phyloP scores from a whole-genome alignment of 2,329 filamentous ascomycete genomes.

The Trichoderma guizhouense region DNA sequence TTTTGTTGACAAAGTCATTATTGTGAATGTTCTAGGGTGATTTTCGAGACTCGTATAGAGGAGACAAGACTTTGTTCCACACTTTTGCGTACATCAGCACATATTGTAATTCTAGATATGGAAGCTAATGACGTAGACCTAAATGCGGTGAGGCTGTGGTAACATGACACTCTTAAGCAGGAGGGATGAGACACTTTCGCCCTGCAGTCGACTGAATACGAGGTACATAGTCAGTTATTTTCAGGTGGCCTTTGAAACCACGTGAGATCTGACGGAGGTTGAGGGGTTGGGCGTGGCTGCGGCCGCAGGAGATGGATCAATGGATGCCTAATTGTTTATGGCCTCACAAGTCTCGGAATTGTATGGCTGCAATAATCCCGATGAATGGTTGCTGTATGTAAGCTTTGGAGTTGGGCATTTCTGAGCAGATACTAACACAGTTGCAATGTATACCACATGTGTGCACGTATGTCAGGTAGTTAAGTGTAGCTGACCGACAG shows the following conservation, averaged over 20 bases:
- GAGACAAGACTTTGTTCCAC: neutral
- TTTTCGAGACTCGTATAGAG: neutral
- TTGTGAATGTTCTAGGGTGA: neutral
- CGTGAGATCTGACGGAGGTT: neutral
- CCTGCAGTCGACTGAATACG: neutral
- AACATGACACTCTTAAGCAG: neutral
- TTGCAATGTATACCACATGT: neutral
- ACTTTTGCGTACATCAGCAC: neutral
- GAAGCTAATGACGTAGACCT: neutral
- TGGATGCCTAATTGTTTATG: neutral
- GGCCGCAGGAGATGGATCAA: neutral
- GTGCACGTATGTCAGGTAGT: neutral
- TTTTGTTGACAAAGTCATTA: neutral
- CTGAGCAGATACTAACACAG: neutral
- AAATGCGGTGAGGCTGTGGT: neutral
- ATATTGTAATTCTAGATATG: neutral
- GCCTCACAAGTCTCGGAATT: neutral
- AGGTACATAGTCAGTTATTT: neutral
- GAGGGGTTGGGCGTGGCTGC: neutral
- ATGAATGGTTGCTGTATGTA: neutral
- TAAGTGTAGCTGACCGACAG: neutral
- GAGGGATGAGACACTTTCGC: neutral
- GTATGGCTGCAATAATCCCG: neutral
- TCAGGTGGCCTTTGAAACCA: neutral
- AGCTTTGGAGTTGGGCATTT: neutral